Evolutionary conservation across 2,329 filamentous ascomycete genomes (phyloP), one percentile per base, ranked within the genome.

Genomic region (Arachnomyces sp.): DNA sequence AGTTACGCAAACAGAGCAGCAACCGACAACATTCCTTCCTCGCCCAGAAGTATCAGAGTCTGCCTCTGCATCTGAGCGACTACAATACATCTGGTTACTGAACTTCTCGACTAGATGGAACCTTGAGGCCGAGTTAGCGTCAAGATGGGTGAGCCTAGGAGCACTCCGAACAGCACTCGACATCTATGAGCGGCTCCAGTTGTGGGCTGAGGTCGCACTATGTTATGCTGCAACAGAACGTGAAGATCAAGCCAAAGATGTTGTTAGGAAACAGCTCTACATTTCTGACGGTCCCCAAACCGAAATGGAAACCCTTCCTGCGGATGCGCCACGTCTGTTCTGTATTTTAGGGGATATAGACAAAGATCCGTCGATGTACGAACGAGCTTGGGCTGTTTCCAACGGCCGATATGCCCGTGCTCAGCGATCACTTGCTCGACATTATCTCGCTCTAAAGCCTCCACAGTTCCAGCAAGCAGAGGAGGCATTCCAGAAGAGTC

Each of bases 261-360:
- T 95, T 36, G 69, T 96, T 12, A 78, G 86, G 39, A 80, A 81
- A 63, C 81, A 90, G 40, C 69, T 98, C 0, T 95, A 86, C 66
- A 74, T 83, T 36, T 76, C 78, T 8, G 81, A 77, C 0, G 53
- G 57, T 12, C 41, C 49, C 17, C 48, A 51, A 21, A 49, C 69
- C 1, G 82, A 86, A 52, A 72, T 81, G 2, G 66, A 74, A 3
- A 84, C 86, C 0, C 68, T 85, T 1, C 87, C 88, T 0, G 74
- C 84, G 1, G 86, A 96, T 56, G 86, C 90, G 1, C 84, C 92
- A 0, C 78, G 92, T 0, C 68, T 96, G 4, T 90, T 89, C 69
- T 96, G 90, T 57, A 95, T 98, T 42, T 70, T 98, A 1, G 92
- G 90, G 13, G 92, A 98, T 52, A 74, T 98, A 12, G 86, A 94